phyloP scores from a whole-genome alignment of 306 rosid genomes.

The Cotoneaster glaucophyllus region DNA sequence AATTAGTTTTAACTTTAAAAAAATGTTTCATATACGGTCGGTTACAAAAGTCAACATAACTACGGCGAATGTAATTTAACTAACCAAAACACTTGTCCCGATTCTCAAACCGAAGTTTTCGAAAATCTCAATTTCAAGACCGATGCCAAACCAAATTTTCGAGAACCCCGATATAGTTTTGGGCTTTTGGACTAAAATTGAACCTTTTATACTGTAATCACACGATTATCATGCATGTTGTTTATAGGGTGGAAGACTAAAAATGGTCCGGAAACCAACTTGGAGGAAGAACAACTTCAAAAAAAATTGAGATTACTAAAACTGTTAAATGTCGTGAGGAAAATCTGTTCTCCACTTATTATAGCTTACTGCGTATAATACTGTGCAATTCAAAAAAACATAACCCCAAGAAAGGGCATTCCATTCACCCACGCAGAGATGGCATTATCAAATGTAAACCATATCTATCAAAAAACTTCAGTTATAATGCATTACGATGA shows the following conservation, averaged over 20 bases:
- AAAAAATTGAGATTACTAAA: background rate
- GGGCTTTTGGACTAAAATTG: no score
- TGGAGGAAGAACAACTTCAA: background rate
- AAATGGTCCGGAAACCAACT: slow-evolving; percentile 2
- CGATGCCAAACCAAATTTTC: no score
- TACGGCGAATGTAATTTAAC: no score
- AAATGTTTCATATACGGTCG: no score
- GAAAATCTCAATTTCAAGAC: no score
- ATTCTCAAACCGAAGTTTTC: no score
- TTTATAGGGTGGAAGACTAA: background rate
- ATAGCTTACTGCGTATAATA: background rate
- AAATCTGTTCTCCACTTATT: background rate
- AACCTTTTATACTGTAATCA: no score
- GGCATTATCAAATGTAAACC: background rate
- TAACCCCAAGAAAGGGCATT: background rate
- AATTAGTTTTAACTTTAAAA: no score
- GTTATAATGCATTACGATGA: background rate
- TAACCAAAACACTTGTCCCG: no score
- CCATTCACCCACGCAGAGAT: background rate
- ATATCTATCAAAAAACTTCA: background rate
- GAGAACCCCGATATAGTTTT: no score
- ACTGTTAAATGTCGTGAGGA: background rate
- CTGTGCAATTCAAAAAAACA: background rate
- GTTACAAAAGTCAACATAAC: no score
- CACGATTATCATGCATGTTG: no score